These are phyloP conservation scores for Erysiphe pulchra DNA, from an alignment of 2,329 filamentous ascomycete species.

Conservation along the genomic window DNA sequence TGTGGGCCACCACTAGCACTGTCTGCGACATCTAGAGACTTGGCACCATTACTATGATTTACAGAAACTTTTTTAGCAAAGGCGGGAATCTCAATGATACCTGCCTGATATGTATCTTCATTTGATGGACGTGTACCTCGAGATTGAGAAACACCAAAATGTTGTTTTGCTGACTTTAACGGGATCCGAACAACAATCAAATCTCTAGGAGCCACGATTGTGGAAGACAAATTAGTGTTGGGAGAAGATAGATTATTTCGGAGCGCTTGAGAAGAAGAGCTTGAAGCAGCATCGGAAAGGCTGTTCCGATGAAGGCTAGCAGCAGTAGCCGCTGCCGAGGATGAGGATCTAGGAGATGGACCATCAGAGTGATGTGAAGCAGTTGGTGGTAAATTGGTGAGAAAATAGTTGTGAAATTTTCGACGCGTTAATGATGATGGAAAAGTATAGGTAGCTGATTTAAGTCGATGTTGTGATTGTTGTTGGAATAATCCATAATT, in stretches of 20 bases:
- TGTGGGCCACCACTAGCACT: conserved; percentile 73
- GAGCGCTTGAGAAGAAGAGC: conserved; percentile 56
- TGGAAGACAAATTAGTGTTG: conserved; percentile 27
- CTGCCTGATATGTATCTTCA: conserved; percentile 83
- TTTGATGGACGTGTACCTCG: conserved; percentile 72
- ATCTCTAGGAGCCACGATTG: conserved; percentile 36
- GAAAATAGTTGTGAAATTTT: conserved; percentile 82
- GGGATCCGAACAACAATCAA: conserved; percentile 90
- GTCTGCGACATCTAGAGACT: conserved; percentile 26
- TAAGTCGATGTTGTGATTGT: not conserved
- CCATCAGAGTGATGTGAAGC: conserved; percentile 39
- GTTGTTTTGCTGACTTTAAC: conserved; percentile 77
- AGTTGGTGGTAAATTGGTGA: conserved; percentile 81
- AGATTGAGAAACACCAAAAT: conserved; percentile 60
- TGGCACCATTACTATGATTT: conserved; percentile 17
- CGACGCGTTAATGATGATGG: not conserved
- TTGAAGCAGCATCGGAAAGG: conserved; percentile 30
- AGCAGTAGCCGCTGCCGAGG: conserved; percentile 32
- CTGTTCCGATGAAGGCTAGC: conserved; percentile 48
- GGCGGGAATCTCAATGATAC: conserved; percentile 75
- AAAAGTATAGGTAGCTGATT: not conserved
- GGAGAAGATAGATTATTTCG: conserved; percentile 25
- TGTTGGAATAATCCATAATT: not conserved
- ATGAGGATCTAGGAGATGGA: too few species aligned
- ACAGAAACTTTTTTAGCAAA: conserved; percentile 68